Evolutionary conservation across 1,139 yeast species (phyloP).

Genomic region (Magnusiomyces suaveolens): DNA sequence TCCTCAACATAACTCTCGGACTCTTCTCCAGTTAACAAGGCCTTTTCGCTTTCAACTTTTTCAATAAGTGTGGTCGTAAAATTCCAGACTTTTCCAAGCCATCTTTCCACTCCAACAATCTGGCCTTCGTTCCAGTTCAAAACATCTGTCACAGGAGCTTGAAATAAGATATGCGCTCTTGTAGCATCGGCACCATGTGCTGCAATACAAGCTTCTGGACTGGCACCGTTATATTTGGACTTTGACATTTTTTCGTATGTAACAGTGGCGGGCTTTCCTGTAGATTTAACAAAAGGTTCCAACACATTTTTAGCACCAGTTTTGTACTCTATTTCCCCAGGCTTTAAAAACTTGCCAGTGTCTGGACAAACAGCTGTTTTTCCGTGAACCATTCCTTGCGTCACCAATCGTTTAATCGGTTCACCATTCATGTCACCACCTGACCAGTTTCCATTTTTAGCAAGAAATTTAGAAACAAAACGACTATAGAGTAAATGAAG

Average conservation of each 20-base stretch:
- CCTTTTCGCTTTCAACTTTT: slow-evolving; percentile 4
- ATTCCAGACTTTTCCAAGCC: slow-evolving; percentile 57
- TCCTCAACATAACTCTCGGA: neutral
- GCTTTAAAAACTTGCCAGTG: slow-evolving; percentile 65
- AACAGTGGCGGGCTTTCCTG: slow-evolving; percentile 46
- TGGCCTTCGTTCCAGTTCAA: slow-evolving; percentile 85
- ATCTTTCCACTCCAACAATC: slow-evolving; percentile 77
- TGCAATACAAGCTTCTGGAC: slow-evolving; percentile 68
- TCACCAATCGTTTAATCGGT: slow-evolving; percentile 68
- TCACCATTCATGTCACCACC: slow-evolving; percentile 51
- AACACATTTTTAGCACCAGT: slow-evolving; percentile 13
- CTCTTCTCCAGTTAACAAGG: slow-evolving; percentile 4
- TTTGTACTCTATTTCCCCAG: slow-evolving; percentile 51
- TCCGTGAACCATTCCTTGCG: slow-evolving; percentile 98
- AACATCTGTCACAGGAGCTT: slow-evolving; percentile 77
- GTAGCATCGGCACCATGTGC: slow-evolving; percentile 90
- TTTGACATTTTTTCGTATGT: slow-evolving; percentile 91
- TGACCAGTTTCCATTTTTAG: slow-evolving; percentile 48
- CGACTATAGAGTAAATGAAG: slow-evolving; percentile 78
- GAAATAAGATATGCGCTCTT: slow-evolving; percentile 87
- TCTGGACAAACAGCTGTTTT: slow-evolving; percentile 65
- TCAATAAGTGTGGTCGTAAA: slow-evolving; percentile 18
- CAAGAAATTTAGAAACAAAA: slow-evolving; percentile 71
- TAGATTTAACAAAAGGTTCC: slow-evolving; percentile 39
- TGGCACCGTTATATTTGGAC: slow-evolving; percentile 89